Percentiles rank a stretch among this genome's conserved stretches.
phyloP scores from a whole-genome alignment of 1,139 yeast species.

The Lodderomyces oxycetoniae region DNA sequence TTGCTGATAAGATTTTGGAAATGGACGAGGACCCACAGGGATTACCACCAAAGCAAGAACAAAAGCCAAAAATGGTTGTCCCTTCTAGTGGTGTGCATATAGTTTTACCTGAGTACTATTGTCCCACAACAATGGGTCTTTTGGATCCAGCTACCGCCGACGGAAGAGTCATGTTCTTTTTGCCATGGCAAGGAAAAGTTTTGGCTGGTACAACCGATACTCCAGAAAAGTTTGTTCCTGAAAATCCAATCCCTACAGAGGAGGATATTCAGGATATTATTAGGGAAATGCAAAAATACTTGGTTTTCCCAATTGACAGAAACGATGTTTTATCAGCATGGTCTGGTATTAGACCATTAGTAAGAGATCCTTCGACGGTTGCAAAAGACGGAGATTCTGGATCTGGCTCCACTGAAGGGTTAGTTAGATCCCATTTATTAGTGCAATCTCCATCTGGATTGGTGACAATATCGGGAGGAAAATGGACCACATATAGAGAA shows the following conservation, averaged over 20 bases:
- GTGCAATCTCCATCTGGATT: conserved; percentile 64
- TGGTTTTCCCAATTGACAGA: conserved; percentile 83
- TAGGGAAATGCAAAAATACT: conserved; percentile 82
- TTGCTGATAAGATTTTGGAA: conserved; percentile 76
- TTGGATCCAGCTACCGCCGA: conserved; percentile 90
- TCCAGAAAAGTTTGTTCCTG: conserved; percentile 70
- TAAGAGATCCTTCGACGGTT: conserved; percentile 71
- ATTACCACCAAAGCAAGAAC: conserved; percentile 48
- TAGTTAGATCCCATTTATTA: conserved; percentile 86
- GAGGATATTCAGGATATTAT: conserved; percentile 87
- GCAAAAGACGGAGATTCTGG: conserved; percentile 45
- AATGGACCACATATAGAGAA: conserved; percentile 97
- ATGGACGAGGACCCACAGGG: conserved; percentile 77
- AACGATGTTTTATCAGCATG: conserved; percentile 92
- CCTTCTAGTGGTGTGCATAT: conserved; percentile 95
- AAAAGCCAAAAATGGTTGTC: conserved; percentile 73
- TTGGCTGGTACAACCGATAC: conserved; percentile 96
- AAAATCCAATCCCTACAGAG: conserved; percentile 81
- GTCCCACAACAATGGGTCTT: conserved; percentile 84
- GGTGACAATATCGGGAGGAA: conserved; percentile 92
- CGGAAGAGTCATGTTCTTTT: conserved; percentile 94
- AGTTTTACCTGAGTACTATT: conserved; percentile 86
- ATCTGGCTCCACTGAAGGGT: conserved; percentile 62
- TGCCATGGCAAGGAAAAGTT: conserved; percentile 98
- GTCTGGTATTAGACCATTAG: conserved; percentile 96